Evolutionary conservation across 768 basidiomycete genomes (phyloP), one percentile per base, ranked within the genome.

Genomic region (Tylopilus subfusipes): DNA sequence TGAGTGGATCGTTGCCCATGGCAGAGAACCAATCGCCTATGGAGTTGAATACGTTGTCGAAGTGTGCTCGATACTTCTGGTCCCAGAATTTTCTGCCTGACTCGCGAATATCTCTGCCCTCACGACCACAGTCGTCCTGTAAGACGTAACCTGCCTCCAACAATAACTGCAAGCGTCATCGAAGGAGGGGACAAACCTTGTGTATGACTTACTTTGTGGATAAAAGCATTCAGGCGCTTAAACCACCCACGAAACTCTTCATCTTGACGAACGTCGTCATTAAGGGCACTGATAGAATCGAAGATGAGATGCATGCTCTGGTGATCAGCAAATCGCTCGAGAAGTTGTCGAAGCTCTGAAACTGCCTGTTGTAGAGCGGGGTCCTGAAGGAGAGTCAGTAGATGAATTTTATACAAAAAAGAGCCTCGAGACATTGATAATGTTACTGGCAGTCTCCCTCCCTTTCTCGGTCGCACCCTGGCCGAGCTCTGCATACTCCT

Each of bases 291-390:
- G 38, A 88, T 76, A 5, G 93, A 80, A 57, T 89, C 81, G 33
- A 88, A 75, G 54, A 96, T 79, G 29, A 77, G 69, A 53, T 85
- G 76, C 71, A 94, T 79, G 36, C 82, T 83, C 61, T 74, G 66
- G 49, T 80, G 82, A 62, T 91, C 86, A 7, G 95, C 95, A 68
- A 98, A 94, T 21, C 96, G 86, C 71, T 98, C 94, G 39, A 97
- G 82, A 12, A 98, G 77, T 1, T 84, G 86, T 43, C 90, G 84
- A 27, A 94, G 78, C 65, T 93, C 83, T 36, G 66, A 57, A 24
- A 79, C 76, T 13, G 88, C 79, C 33, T 77, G 71, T 44, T 80
- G 73, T 63, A 95, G 75, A 6, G 76, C 67, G 2, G 78, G 73
- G 60, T 91, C 83, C 74, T 83, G 64, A 57, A 24, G 59, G 21